phyloP scores from a whole-genome alignment of 148 eudicot species.

The Vaccinium corymbosum region DNA sequence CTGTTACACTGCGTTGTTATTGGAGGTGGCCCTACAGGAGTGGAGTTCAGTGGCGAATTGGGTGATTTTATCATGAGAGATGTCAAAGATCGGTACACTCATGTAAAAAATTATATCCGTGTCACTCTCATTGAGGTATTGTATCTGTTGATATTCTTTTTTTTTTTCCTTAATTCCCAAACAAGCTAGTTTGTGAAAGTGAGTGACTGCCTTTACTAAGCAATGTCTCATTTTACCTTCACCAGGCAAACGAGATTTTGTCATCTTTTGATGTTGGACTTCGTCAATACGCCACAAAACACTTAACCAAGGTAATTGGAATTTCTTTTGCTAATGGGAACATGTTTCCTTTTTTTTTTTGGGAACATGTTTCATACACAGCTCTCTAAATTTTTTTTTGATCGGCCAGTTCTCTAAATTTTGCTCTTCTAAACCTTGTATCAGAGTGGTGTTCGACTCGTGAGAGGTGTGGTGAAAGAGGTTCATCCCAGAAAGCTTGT shows the following conservation, averaged over 20 bases:
- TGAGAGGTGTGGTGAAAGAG: constrained; percentile 80
- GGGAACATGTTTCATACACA: not conserved
- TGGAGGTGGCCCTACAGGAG: constrained; percentile 97
- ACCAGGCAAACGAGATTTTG: constrained; percentile 85
- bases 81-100: constrained; percentile 54
- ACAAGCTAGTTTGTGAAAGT: not conserved
- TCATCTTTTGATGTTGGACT: constrained; percentile 87
- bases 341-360: too few species aligned
- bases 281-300: constrained; percentile 77
- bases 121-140: constrained; percentile 90
- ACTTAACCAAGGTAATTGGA: constrained; percentile 64
- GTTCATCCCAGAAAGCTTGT: constrained; percentile 61
- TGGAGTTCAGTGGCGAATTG: constrained; percentile 88
- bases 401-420: not conserved
- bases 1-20: constrained; percentile 84
- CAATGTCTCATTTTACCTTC: constrained; percentile 9
- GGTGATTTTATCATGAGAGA: constrained; percentile 83
- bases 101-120: constrained; percentile 69
- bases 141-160: not conserved
- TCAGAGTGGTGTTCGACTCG: constrained; percentile 77
- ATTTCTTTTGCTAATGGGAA: not conserved
- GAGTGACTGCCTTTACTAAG: not conserved
- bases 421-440: constrained; percentile 5
- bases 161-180: not conserved
- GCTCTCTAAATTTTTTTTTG: too few species aligned